Percentiles rank a stretch among this genome's conserved stretches.
These are phyloP conservation scores for Erigeron philadelphicus DNA, from an alignment of 140 eudicot species.

Conservation along the genomic window DNA sequence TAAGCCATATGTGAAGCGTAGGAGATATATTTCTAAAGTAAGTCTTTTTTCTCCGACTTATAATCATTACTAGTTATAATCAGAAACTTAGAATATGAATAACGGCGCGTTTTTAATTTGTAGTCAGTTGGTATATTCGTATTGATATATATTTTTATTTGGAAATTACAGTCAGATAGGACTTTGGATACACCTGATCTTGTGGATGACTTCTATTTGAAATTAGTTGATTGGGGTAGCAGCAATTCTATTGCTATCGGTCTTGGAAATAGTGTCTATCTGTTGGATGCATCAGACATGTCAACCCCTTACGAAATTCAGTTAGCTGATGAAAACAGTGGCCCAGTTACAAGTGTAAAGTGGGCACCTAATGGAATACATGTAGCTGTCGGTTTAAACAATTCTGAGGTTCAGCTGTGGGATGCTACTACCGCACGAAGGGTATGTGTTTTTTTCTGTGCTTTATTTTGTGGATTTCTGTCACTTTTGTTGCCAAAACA, in stretches of 20 bases:
- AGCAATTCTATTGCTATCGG: conserved; percentile 48
- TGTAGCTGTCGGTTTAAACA: conserved; percentile 46
- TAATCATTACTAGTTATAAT: not conserved
- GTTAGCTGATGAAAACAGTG: conserved; percentile 36
- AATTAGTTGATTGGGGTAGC: conserved; percentile 59
- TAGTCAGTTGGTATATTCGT: not conserved
- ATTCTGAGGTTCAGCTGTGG: conserved; percentile 44
- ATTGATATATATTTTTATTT: not conserved
- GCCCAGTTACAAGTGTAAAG: conserved; percentile 55
- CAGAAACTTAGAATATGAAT: not conserved
- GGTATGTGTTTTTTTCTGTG: conserved; percentile 23
- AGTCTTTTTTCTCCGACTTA: conserved; percentile 5
- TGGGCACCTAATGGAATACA: conserved; percentile 53
- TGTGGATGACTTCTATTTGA: conserved; percentile 51
- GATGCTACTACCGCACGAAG: conserved; percentile 28
- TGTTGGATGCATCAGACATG: conserved; percentile 53
- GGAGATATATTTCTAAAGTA: conserved; percentile 62
- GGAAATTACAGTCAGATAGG: conserved; percentile 42
- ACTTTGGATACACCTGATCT: conserved; percentile 60
- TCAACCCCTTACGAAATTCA: conserved; percentile 39
- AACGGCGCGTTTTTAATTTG: not conserved
- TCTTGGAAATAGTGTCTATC: conserved; percentile 45
- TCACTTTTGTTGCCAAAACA: not conserved
- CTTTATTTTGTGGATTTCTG: not conserved
- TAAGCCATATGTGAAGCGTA: conserved; percentile 31